Evolutionary conservation across 352 stramenopile species (phyloP).

Genomic region (Phytophthora fragariae): DNA sequence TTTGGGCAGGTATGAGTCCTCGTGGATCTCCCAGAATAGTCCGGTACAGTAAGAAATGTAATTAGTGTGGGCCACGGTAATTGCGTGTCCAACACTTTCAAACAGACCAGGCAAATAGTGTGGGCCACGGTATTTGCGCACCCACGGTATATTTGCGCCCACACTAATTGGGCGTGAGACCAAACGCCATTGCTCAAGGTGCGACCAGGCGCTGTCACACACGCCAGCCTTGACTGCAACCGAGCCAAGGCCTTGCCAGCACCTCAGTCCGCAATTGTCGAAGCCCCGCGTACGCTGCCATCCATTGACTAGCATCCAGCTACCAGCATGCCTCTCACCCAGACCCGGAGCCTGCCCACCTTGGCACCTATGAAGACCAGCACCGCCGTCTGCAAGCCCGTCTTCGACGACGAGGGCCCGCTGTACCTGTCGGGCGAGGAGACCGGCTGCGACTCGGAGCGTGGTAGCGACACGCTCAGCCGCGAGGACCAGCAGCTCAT

Average conservation of each 20-base stretch:
- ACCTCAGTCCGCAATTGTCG: slow-evolving; percentile 52
- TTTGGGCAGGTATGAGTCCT: no score
- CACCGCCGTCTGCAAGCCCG: slow-evolving; percentile 7
- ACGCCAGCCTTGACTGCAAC: slow-evolving; percentile 24
- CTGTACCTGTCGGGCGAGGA: slow-evolving; percentile 65
- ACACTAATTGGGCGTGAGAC: no score
- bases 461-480: slow-evolving; percentile 51
- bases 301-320: slow-evolving; percentile 16
- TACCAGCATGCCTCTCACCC: slow-evolving; percentile 19
- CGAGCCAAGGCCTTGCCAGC: background rate
- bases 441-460: slow-evolving; percentile 75
- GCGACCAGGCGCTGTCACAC: slow-evolving; percentile 18
- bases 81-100: no score
- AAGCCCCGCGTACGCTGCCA: slow-evolving; percentile 9
- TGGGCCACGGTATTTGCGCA: no score
- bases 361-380: slow-evolving; percentile 25
- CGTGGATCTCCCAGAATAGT: no score
- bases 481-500: slow-evolving; percentile 61
- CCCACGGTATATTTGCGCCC: no score
- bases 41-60: no score
- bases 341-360: slow-evolving; percentile 51
- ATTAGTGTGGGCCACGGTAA: no score
- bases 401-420: slow-evolving; percentile 41
- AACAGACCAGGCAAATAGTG: no score
- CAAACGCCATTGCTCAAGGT: no score